Evolutionary conservation across 2,329 filamentous ascomycete genomes (phyloP).

Genomic region (Fusarium oligoseptatum): DNA sequence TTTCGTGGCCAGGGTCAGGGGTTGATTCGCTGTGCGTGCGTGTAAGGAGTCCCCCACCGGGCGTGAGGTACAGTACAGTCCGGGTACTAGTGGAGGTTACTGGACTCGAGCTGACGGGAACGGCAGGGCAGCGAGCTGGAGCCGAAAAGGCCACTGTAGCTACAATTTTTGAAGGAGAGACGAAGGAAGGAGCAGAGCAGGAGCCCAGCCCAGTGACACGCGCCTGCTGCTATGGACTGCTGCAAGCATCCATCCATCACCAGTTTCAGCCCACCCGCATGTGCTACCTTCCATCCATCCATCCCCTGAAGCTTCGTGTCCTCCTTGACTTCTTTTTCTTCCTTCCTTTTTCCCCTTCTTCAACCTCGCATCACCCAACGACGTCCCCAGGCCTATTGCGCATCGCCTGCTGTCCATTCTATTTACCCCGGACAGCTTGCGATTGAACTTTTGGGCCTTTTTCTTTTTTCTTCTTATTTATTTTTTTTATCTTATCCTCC

Average conservation of each 20-base stretch:
- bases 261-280: slow-evolving; percentile 35
- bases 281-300: slow-evolving; percentile 31
- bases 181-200: background rate
- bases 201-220: slow-evolving; percentile 19
- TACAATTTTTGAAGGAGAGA: slow-evolving; percentile 47
- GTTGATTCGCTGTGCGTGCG: slow-evolving; percentile 37
- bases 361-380: slow-evolving; percentile 26
- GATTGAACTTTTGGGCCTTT: slow-evolving; percentile 35
- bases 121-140: slow-evolving; percentile 12
- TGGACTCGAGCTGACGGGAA: slow-evolving; percentile 16
- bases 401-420: slow-evolving; percentile 29
- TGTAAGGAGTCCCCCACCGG: slow-evolving; percentile 5
- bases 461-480: slow-evolving; percentile 28
- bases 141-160: slow-evolving; percentile 56
- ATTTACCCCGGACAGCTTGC: slow-evolving; percentile 30
- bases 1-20: slow-evolving; percentile 33
- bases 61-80: background rate
- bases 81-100: background rate
- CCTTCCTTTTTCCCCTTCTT: slow-evolving; percentile 31
- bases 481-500: slow-evolving; percentile 24
- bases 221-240: slow-evolving; percentile 22
- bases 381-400: slow-evolving; percentile 17
- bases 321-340: slow-evolving; percentile 35
- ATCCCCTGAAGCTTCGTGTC: slow-evolving; percentile 46
- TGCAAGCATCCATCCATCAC: slow-evolving; percentile 33